Base-by-base conservation (phyloP, 257 asterid species). In the Plectranthus barbatus region DNA sequence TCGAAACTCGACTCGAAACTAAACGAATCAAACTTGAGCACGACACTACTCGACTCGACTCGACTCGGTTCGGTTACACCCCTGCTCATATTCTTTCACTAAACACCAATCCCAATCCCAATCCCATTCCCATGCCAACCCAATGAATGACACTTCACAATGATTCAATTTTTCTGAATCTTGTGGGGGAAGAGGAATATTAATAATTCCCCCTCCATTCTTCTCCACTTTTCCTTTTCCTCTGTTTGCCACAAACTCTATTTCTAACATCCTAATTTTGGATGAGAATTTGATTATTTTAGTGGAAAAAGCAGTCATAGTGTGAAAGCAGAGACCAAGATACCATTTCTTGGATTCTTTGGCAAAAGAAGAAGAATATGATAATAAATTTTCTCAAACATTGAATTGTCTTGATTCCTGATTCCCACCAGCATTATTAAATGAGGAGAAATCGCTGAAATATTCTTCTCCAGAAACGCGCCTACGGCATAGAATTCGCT, bases 331-430 rank as follows among this genome's bases (percentile, higher is more conserved):
- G 21, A 37, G 60, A 44, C 9, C 7, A 12, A 23, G 60, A 71
- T 57, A 56, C 68, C 72, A 15, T 59, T 72, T 41, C 72, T 72
- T 50, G 68, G 76, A 72, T 57, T 64, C 72, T 50, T 39, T 55
- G 44, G n/a, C n/a, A n/a, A n/a, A n/a, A n/a, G 50, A 56, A 56
- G 5, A 2, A 37, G 10, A 12, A 50, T 23, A 24, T 29, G 14
- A 45, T 39, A 53, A 42, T 14, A 40, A 54, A 56, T 13, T n/a
- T 39, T 9, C 42, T 5, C 5, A 8, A 13, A 52, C 11, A 19
- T 45, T 70, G 34, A 18, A 15, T 24, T 50, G 56, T 55, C 2
- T 45, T 9, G 66, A 63, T 63, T 55, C 70, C 46, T 24, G 62
- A 64, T 66, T 45, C 60, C 23, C 37, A 7, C 45, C 46, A 8